Percentiles rank a stretch among this genome's conserved stretches.
Conservation (phyloP, 2,329 filamentous ascomycete genomes). For the Fusarium pininemorale region DNA sequence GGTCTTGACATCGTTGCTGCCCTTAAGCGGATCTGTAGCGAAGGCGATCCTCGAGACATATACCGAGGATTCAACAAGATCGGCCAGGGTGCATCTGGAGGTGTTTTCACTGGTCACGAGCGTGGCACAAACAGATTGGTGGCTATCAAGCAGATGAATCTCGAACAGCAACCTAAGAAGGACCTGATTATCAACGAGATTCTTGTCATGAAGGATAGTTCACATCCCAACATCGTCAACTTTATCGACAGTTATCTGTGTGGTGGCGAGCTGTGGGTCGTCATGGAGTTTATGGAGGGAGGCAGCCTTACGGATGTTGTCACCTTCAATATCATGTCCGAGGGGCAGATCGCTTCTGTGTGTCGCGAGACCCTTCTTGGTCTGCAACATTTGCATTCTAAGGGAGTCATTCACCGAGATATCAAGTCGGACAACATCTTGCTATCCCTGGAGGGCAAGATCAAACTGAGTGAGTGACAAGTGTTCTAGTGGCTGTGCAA, state of each 20-base stretch:
- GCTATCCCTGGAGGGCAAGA: constrained; percentile 90
- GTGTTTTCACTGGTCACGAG: constrained; percentile 92
- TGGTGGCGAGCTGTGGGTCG: constrained; percentile 92
- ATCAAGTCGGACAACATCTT: constrained; percentile 99
- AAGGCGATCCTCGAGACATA: constrained; percentile 86
- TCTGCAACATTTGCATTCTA: constrained; percentile 93
- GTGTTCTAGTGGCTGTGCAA: constrained; percentile 12
- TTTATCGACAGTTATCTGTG: constrained; percentile 98
- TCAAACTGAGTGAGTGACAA: constrained; percentile 85
- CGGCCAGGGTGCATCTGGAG: constrained; percentile 95
- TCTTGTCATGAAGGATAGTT: constrained; percentile 98
- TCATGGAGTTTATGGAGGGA: constrained; percentile 99
- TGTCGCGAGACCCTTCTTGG: constrained; percentile 93
- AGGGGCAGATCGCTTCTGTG: constrained; percentile 95
- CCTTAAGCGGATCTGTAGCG: constrained; percentile 88
- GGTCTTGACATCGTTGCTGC: constrained; percentile 83
- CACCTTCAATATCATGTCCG: constrained; percentile 99
- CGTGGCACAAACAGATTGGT: constrained; percentile 85
- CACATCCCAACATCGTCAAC: constrained; percentile 98
- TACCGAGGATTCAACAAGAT: constrained; percentile 94
- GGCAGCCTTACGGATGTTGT: constrained; percentile 98
- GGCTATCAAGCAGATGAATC: constrained; percentile 99
- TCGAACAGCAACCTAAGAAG: constrained; percentile 98
- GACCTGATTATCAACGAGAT: constrained; percentile 99
- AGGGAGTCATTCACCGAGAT: constrained; percentile 97